Evolutionary conservation across 2,329 filamentous ascomycete genomes (phyloP), one percentile per base, ranked within the genome.

Genomic region (Aspergillus felis): DNA sequence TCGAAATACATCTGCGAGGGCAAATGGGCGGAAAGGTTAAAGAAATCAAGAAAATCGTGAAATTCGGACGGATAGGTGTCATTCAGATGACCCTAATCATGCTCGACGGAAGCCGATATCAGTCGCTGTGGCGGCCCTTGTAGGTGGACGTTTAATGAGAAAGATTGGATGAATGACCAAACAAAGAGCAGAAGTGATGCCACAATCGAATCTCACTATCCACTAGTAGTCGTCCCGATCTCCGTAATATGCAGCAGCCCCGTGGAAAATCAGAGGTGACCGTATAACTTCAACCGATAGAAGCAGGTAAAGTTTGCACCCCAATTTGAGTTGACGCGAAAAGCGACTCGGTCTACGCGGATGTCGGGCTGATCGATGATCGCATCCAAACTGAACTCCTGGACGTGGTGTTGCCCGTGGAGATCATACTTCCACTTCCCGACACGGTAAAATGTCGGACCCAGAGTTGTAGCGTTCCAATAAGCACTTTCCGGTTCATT

Each of bases 201-300:
- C 14, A 7, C 14, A 38, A n/a, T 38, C 32, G 5, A 17, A 38
- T 38, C 32, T 38, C 32, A 3, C 32, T 38, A 17, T 0, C 32
- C 32, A 38, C 4, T 38, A 38, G 5, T 7, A 17, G 32, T 17
- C 14, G 32, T 38, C 32, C 29, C 32, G 28, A 29, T 17, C 14
- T 38, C 32, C 32, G 32, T 38, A 29, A 38, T 38, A 5, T 38
- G 32, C 14, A 38, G 32, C 32, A 38, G 32, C 14, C 32, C 32
- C 2, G 14, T 7, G 32, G 2, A 3, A 38, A 38, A n/a, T 47
- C 44, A 47, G 9, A 66, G 9, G 58, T 72, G 67, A 3, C 78
- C 78, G 63, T 78, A 72, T 51, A 80, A 55, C 50, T 74, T 73
- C 53, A 79, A 58, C n/a, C 78, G 74, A 64, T 79, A 80, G 41